Evolutionary conservation across 2,329 filamentous ascomycete species (phyloP), one percentile per base, ranked within the genome.

Genomic region (Fonsecaea pedrosoi): DNA sequence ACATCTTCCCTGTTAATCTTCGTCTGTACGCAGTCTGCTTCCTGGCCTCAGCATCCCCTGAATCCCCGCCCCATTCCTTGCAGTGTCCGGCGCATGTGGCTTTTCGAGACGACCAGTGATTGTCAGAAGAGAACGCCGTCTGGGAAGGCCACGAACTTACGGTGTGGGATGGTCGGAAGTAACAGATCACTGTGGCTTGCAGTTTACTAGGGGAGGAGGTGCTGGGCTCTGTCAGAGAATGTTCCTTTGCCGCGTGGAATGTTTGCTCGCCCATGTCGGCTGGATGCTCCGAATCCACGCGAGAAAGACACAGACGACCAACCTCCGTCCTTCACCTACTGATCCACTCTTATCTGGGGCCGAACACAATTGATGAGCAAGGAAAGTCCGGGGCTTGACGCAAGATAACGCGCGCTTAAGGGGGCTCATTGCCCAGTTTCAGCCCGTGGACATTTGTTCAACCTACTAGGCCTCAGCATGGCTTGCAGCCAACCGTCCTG

Each of bases 341-440:
- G 35, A 32, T 9, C 61, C 30, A 54, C 34, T 55, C 18, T 56
- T 65, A 61, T 58, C 53, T 62, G 62, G 54, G 58, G 50, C 59
- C 30, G 35, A 60, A 8, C 53, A 40, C 18, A 30, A 30, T 37
- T 62, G 13, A 40, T 3, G 18, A 13, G 53, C 60, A 42, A 8
- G 18, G 34, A 18, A 45, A 45, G 30, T 48, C 59, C 30, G 60
- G 64, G 64, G 64, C 56, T 62, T 56, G 59, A 54, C 48, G 64
- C 58, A 59, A 66, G 64, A 66, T 66, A 66, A 66, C 53, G 64
- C 59, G 64, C 59, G 58, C 59, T 62, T 62, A 35, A 35, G 59
- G 58, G 58, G 40, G 1, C 35, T n/a, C 34, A 34, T 42, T 54
- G 18, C 48, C 59, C 59, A 54, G 54, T 61, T 50, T 61, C 59